Evolutionary conservation across 306 rosid genomes (phyloP), one percentile per base, ranked within the genome.

Genomic region (Vigna unguiculata): DNA sequence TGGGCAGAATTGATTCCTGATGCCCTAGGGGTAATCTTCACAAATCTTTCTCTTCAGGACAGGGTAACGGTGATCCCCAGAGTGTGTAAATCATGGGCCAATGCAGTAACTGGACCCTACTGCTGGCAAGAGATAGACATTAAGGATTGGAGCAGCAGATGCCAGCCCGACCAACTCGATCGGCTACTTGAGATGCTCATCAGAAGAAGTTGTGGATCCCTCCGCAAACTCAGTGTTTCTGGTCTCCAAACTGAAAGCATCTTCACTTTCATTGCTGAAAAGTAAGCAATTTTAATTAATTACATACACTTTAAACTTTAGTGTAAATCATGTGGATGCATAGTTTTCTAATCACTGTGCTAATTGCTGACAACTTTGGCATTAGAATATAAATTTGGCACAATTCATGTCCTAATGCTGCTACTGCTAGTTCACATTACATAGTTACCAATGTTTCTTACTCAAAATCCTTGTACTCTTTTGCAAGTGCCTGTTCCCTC

Each of bases 61-160:
- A 87, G 72, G 58, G 89, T 93, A 25, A 89, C 94, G 0, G 94
- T 91, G 76, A 86, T 96, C 77, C 99, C 99, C 3, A 77, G 90
- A 86, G 98, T 93, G 20, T 96, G 98, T 75, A 93, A 93, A 77
- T 89, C 97, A 54, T 96, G 99, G 99, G 76, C 83, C 80, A 89
- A 80, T 80, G 96, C 90, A n/a, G 96, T 91, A 4, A 59, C 65
- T 19, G 98, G 91, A 46, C 99, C 99, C 62, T 91, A 85, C 57
- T 96, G 98, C 78, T 96, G 99, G 99, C 99, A 96, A 82, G 94
- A 93, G 90, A 90, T 96, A 22, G 93, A 96, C 76, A 88, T 96
- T 69, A 93, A 89, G 58, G 97, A 96, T n/a, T 96, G 96, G 98
- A 89, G 97, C 73, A 85, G 71, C 20, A 78, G 82, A 6, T 86